A percentile compares a stretch with the other conserved stretches of the same genome.
phyloP scores from a whole-genome alignment of 306 rosid species.

The Medicago truncatula region DNA sequence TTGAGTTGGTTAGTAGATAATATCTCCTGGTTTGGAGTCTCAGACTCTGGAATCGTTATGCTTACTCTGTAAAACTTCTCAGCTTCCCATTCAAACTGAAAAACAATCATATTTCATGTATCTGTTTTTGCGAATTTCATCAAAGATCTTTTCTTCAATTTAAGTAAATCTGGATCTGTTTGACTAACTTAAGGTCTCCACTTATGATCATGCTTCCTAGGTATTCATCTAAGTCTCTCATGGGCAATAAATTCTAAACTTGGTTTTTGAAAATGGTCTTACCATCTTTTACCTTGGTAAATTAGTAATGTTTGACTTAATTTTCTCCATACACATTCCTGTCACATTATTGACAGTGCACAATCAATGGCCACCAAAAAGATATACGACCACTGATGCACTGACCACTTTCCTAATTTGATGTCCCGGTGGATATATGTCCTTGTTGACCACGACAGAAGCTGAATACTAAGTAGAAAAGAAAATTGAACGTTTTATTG shows the following conservation, averaged over 20 bases:
- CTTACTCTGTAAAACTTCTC: no score
- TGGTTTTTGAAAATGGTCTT: conserved; percentile 14
- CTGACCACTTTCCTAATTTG: conserved; percentile 10
- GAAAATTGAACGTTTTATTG: conserved; percentile 11
- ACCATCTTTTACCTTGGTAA: background rate
- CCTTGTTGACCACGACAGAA: conserved; percentile 31
- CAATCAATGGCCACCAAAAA: background rate
- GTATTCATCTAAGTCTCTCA: background rate
- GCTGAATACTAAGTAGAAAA: background rate
- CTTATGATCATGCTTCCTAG: background rate
- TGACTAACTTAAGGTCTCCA: background rate
- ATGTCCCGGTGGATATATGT: conserved; percentile 19
- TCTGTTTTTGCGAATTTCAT: no score
- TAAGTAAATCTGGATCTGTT: background rate
- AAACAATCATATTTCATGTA: no score
- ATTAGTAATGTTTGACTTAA: conserved; percentile 1
- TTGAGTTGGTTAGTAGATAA: no score
- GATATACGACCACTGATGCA: background rate
- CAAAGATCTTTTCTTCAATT: no score
- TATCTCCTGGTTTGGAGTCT: no score
- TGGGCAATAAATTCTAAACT: background rate
- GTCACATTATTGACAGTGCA: conserved; percentile 9
- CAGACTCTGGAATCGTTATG: no score
- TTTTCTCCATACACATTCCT: conserved; percentile 12
- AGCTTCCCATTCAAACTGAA: no score